Percentiles rank a stretch among this genome's conserved stretches.
Conservation (phyloP, 1,284 basidiomycete species). For the Pseudozyma hubeiensis region DNA sequence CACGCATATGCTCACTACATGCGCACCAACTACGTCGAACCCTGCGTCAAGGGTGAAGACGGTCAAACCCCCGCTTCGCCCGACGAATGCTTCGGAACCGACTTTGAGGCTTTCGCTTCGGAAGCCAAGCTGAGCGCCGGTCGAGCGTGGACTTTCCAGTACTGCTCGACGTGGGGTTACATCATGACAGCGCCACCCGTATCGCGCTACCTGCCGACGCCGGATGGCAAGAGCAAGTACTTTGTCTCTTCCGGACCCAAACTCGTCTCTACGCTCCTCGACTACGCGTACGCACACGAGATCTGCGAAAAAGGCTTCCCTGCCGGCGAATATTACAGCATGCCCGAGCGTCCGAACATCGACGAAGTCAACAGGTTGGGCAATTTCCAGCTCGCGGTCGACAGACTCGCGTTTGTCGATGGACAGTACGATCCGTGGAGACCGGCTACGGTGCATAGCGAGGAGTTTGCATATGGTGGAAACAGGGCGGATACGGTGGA, state of each 20-base stretch:
- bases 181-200: conserved; percentile 71
- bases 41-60: conserved; percentile 43
- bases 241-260: conserved; percentile 70
- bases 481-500: conserved; percentile 78
- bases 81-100: conserved; percentile 79
- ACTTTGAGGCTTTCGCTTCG: conserved; percentile 76
- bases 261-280: conserved; percentile 80
- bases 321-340: conserved; percentile 78
- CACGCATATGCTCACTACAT: conserved; percentile 49
- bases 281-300: conserved; percentile 81
- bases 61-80: conserved; percentile 16
- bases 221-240: conserved; percentile 37
- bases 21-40: conserved; percentile 40
- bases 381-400: conserved; percentile 75
- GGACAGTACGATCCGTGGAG: conserved; percentile 89
- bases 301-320: conserved; percentile 85
- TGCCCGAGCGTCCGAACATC: conserved; percentile 81
- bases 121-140: conserved; percentile 77
- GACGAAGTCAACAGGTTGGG: conserved; percentile 77
- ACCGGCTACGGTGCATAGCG: conserved; percentile 84
- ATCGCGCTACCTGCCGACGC: conserved; percentile 24
- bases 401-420: conserved; percentile 86
- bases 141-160: conserved; percentile 84
- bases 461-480: conserved; percentile 74
- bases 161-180: conserved; percentile 93